A percentile compares a stretch with the other conserved stretches of the same genome.
Conservation (phyloP, 352 stramenopile genomes). For the Peronospora tabacina region DNA sequence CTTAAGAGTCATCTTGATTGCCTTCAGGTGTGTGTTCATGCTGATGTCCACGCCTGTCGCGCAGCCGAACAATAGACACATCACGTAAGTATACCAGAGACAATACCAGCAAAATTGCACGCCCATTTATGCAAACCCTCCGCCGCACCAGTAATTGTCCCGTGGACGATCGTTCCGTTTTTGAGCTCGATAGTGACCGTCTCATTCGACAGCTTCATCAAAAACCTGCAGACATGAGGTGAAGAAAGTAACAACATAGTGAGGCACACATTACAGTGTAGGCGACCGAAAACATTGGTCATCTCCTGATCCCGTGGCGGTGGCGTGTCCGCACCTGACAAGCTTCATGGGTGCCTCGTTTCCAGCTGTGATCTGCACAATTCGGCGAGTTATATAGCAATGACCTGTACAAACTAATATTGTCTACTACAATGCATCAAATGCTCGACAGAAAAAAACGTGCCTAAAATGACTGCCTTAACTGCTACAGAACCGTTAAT, state of each 20-base stretch:
- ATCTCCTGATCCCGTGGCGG: background rate
- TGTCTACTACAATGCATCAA: background rate
- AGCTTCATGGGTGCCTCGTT: slow-evolving; percentile 32
- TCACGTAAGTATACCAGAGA: slow-evolving; percentile 1
- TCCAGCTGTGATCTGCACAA: slow-evolving; percentile 8
- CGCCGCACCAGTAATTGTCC: slow-evolving; percentile 90
- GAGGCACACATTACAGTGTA: background rate
- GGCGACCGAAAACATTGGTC: background rate
- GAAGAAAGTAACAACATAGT: background rate
- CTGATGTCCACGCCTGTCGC: slow-evolving; percentile 94
- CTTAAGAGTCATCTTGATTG: slow-evolving; percentile 96
- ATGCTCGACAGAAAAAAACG: too few relatives aligned
- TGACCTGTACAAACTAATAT: background rate
- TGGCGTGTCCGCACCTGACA: slow-evolving; percentile 23
- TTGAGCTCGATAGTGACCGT: slow-evolving; percentile 99
- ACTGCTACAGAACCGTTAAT: too few relatives aligned
- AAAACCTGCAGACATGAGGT: slow-evolving; percentile 59
- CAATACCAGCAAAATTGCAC: background rate
- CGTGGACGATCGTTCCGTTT: slow-evolving; percentile 98
- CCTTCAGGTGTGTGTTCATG: slow-evolving; percentile 99
- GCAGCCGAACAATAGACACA: slow-evolving; percentile 2
- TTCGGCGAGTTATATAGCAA: background rate
- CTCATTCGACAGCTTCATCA: slow-evolving; percentile 98
- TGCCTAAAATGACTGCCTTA: too few relatives aligned
- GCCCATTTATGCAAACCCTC: background rate